A percentile compares a stretch with the other conserved stretches of the same genome.
These are phyloP conservation scores for Epichloe aotearoae DNA, from an alignment of 2,329 filamentous ascomycete genomes.

Conservation along the genomic window DNA sequence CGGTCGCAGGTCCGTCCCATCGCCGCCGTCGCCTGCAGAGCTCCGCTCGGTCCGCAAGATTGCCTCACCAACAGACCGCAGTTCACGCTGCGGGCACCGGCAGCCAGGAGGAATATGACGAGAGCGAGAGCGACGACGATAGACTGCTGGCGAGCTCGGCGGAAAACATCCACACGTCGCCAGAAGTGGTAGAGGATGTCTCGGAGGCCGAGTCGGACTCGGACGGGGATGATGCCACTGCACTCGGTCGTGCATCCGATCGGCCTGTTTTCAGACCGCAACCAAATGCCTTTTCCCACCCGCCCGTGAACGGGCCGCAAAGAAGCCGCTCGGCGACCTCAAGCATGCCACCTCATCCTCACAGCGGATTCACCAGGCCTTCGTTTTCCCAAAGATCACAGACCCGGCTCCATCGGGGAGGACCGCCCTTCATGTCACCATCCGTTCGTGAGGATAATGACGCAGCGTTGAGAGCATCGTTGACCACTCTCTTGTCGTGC, in stretches of 20 bases:
- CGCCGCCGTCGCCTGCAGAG: slow-evolving; percentile 41
- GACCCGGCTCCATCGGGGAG: slow-evolving; percentile 29
- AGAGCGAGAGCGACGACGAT: slow-evolving; percentile 82
- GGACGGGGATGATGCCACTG: slow-evolving; percentile 67
- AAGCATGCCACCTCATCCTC: slow-evolving; percentile 33
- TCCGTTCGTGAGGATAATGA: slow-evolving; percentile 80
- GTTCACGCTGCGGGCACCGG: slow-evolving; percentile 40
- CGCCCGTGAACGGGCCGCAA: slow-evolving; percentile 41
- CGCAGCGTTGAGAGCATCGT: slow-evolving; percentile 76
- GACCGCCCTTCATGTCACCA: slow-evolving; percentile 55
- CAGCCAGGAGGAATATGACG: slow-evolving; percentile 89
- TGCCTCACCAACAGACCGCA: slow-evolving; percentile 27
- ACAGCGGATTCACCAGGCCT: slow-evolving; percentile 37
- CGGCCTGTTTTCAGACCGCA: slow-evolving; percentile 61
- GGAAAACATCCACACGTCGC: slow-evolving; percentile 31
- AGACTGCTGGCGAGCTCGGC: slow-evolving; percentile 45
- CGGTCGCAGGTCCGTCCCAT: slow-evolving; percentile 53
- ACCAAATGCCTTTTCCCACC: slow-evolving; percentile 85
- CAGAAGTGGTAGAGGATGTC: slow-evolving; percentile 27
- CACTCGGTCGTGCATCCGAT: slow-evolving; percentile 51
- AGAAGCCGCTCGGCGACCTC: slow-evolving; percentile 37
- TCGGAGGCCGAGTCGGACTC: slow-evolving; percentile 36
- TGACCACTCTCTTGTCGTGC: slow-evolving; percentile 93
- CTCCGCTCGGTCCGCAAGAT: slow-evolving; percentile 14
- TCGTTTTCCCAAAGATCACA: slow-evolving; percentile 35